Evolutionary conservation across 2,329 filamentous ascomycete genomes (phyloP).

Genomic region (Talaromyces sp.): DNA sequence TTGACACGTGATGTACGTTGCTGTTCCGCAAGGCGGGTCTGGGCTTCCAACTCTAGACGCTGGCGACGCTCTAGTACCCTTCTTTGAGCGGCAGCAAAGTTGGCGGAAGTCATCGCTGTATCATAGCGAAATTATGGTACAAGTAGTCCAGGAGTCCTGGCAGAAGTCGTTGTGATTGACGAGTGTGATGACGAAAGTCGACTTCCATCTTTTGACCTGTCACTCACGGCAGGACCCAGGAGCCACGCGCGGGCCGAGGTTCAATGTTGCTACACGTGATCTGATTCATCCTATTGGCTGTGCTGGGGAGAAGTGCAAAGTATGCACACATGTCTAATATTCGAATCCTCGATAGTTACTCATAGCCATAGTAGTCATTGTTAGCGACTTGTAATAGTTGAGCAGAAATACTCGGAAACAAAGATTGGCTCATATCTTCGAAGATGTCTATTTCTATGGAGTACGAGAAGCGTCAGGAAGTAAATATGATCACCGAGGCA

Average conservation of each 20-base stretch:
- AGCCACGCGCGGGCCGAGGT: slow-evolving; percentile 14
- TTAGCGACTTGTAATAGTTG: no score
- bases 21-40: slow-evolving; percentile 49
- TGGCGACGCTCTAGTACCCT: slow-evolving; percentile 77
- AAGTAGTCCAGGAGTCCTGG: background rate
- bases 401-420: no score
- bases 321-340: background rate
- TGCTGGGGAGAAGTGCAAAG: background rate
- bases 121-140: slow-evolving; percentile 26
- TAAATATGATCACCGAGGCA: background rate
- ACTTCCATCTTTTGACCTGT: background rate
- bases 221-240: background rate
- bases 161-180: background rate
- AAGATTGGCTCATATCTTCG: no score
- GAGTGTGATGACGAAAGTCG: background rate
- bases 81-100: slow-evolving; percentile 85
- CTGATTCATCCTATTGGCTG: background rate
- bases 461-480: no score
- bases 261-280: background rate
- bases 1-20: slow-evolving; percentile 49
- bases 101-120: slow-evolving; percentile 54
- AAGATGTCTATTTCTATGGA: no score
- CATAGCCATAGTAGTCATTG: no score
- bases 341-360: no score
- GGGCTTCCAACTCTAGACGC: slow-evolving; percentile 66